Conservation (phyloP, 1,284 basidiomycete species). For the Heterobasidion annosum region DNA sequence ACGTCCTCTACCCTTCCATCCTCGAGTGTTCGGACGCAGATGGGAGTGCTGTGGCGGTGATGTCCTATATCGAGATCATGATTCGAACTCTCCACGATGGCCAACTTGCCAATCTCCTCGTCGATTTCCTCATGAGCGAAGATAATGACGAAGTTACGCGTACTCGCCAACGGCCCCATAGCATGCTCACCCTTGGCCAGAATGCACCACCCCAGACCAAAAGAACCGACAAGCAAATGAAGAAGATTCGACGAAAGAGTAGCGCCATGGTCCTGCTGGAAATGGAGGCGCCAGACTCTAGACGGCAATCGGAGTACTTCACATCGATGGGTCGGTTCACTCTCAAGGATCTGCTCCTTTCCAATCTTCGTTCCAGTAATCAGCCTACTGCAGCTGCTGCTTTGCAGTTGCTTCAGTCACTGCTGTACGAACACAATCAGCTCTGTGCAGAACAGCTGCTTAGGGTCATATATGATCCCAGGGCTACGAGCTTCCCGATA, state of each 20-base stretch:
- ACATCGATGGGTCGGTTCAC: conserved; percentile 83
- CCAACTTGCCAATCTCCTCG: conserved; percentile 59
- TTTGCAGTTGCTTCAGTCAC: conserved; percentile 69
- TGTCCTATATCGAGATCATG: conserved; percentile 93
- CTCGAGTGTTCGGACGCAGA: conserved; percentile 90
- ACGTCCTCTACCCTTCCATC: conserved; percentile 89
- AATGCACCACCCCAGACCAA: conserved; percentile 25
- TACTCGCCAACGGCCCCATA: conserved; percentile 32
- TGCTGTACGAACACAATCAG: conserved; percentile 64
- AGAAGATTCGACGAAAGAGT: conserved; percentile 59
- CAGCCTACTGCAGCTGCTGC: conserved; percentile 65
- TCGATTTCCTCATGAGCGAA: conserved; percentile 76
- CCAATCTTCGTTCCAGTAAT: conserved; percentile 65
- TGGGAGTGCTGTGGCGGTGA: conserved; percentile 91
- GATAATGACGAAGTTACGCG: conserved; percentile 60
- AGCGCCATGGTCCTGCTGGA: conserved; percentile 80
- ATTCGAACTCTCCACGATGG: conserved; percentile 70
- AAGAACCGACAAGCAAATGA: conserved; percentile 26
- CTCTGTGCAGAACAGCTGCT: conserved; percentile 62
- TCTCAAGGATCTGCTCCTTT: conserved; percentile 77
- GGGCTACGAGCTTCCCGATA: conserved; percentile 68
- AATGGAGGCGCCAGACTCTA: conserved; percentile 69
- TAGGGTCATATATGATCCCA: conserved; percentile 55
- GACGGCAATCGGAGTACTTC: conserved; percentile 69
- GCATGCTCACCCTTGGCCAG: conserved; percentile 36